phyloP scores from a whole-genome alignment of 2,329 filamentous ascomycete species.

The Parastagonospora avenae region DNA sequence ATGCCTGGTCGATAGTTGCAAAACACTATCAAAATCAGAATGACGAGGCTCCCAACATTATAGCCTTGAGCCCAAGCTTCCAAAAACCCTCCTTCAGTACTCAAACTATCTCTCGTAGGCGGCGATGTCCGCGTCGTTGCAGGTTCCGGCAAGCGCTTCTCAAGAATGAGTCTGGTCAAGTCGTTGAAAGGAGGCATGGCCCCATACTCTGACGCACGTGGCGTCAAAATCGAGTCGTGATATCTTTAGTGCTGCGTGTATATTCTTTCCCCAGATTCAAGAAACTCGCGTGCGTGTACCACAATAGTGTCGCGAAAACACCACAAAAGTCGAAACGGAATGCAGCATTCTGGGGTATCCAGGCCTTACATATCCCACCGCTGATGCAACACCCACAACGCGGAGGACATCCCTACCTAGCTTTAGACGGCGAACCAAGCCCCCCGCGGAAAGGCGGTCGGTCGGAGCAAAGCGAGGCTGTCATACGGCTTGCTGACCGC shows the following conservation, averaged over 20 bases:
- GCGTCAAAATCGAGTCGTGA: neutral
- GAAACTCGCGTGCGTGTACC: neutral
- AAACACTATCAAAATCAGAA: conserved; percentile 43
- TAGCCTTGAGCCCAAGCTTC: conserved; percentile 47
- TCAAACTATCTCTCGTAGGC: conserved; percentile 32
- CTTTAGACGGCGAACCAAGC: neutral
- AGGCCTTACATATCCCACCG: neutral
- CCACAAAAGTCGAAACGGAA: neutral
- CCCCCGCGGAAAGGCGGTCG: conserved; percentile 15
- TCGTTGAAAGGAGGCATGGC: conserved; percentile 31
- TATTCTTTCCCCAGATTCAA: neutral
- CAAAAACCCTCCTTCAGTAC: conserved; percentile 34
- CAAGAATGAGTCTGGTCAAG: conserved; percentile 10
- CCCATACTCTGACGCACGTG: neutral
- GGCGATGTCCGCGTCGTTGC: conserved; percentile 31
- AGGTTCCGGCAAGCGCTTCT: conserved; percentile 24
- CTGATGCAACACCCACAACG: neutral
- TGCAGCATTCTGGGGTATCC: neutral
- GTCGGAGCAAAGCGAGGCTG: conserved; percentile 21
- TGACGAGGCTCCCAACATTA: conserved; percentile 41
- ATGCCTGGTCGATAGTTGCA: conserved; percentile 44
- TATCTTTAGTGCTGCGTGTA: neutral
- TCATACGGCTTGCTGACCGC: conserved; percentile 17
- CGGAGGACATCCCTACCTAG: conserved; percentile 1
- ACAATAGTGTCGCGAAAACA: neutral